These are phyloP conservation scores for Termitomyces sp. DNA, from an alignment of 768 basidiomycete genomes.

Conservation along the genomic window DNA sequence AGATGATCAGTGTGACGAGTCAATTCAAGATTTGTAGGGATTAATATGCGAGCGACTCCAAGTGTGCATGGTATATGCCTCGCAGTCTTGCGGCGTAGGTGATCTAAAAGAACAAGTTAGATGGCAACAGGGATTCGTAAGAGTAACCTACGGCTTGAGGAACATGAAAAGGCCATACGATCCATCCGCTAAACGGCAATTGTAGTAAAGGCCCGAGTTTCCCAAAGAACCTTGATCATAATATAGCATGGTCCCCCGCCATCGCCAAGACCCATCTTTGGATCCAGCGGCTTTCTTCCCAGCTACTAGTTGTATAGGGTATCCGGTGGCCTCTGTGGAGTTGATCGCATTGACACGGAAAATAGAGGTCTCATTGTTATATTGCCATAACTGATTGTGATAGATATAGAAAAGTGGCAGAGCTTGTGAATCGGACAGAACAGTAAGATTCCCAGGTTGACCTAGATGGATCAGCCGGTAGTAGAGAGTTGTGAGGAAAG, in stretches of 20 bases:
- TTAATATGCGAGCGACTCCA: constrained; percentile 13
- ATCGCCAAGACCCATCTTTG: constrained; percentile 46
- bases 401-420: constrained; percentile 54
- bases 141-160: constrained; percentile 36
- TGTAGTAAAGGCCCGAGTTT: constrained; percentile 44
- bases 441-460: constrained; percentile 43
- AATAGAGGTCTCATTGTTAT: constrained; percentile 53
- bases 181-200: constrained; percentile 31
- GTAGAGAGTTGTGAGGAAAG: not conserved
- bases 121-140: not conserved
- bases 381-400: constrained; percentile 47
- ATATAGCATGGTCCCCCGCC: constrained; percentile 53
- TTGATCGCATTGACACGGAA: constrained; percentile 53
- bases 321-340: constrained; percentile 35
- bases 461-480: constrained; percentile 26
- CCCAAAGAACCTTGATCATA: constrained; percentile 40
- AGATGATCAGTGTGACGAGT: not conserved
- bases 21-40: constrained; percentile 3
- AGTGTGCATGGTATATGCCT: constrained; percentile 13
- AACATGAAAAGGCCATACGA: constrained; percentile 46
- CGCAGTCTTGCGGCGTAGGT: constrained; percentile 26
- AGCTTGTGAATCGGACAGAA: constrained; percentile 25
- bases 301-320: constrained; percentile 46
- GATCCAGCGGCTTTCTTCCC: constrained; percentile 35
- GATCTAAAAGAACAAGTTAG: constrained; percentile 19